These are phyloP conservation scores for Eruca vesicaria DNA, from an alignment of 441 rosid genomes.

Conservation along the genomic window DNA sequence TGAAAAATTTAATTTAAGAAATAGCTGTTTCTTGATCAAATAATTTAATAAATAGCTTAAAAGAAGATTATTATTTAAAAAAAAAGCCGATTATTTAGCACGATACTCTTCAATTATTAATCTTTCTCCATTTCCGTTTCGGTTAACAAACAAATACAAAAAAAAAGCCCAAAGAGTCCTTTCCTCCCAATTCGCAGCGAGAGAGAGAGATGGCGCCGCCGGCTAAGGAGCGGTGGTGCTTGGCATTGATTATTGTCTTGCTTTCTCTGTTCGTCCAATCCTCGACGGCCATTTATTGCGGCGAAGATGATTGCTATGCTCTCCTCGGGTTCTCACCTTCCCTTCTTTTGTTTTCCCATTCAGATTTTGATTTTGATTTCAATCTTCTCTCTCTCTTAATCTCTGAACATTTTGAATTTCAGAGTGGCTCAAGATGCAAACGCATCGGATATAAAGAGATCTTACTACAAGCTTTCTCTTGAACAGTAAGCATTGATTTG, in stretches of 20 bases:
- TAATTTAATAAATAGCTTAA: too few relatives aligned
- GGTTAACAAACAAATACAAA: too few relatives aligned
- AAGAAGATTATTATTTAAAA: too few relatives aligned
- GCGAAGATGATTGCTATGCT: slow-evolving; percentile 96
- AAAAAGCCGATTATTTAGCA: too few relatives aligned
- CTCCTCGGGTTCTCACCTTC: slow-evolving; percentile 63
- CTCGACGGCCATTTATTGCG: slow-evolving; percentile 82
- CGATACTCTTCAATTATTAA: too few relatives aligned
- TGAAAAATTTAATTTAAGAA: too few relatives aligned
- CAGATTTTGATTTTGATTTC: neutral
- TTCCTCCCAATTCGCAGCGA: slow-evolving; percentile 15
- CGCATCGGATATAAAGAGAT: slow-evolving; percentile 88
- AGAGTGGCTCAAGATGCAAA: slow-evolving; percentile 88
- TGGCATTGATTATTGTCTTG: slow-evolving; percentile 29
- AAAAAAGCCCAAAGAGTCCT: neutral
- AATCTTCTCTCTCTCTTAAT: neutral
- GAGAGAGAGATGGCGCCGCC: slow-evolving; percentile 59
- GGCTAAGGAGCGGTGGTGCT: slow-evolving; percentile 52
- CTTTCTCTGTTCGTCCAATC: slow-evolving; percentile 46
- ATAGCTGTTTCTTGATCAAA: too few relatives aligned
- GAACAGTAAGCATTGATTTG: slow-evolving; percentile 52
- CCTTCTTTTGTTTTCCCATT: neutral
- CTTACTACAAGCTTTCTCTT: slow-evolving; percentile 89
- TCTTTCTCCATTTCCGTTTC: too few relatives aligned
- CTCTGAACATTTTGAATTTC: slow-evolving; percentile 12